phyloP scores from a whole-genome alignment of 83 land plant species.

The Picea mariana region DNA sequence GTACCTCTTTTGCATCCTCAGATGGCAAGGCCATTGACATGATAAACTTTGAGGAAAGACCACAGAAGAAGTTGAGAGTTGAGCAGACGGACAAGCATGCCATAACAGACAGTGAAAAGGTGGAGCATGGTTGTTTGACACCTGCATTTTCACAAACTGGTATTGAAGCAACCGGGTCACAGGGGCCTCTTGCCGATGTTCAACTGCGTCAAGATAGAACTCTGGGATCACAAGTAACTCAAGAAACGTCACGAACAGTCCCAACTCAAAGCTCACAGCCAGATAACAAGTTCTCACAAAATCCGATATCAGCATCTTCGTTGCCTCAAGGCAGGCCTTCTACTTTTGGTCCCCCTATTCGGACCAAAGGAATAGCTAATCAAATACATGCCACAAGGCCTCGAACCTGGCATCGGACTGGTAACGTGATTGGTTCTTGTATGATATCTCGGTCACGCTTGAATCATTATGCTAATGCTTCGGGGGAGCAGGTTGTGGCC shows the following conservation, averaged over 20 bases:
- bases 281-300: background rate
- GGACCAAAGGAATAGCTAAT: conserved; percentile 15
- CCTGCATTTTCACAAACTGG: background rate
- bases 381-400: conserved; percentile 15
- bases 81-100: background rate
- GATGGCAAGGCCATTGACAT: background rate
- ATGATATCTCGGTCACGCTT: conserved; percentile 5
- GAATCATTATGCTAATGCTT: conserved; percentile 7
- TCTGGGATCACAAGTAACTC: background rate
- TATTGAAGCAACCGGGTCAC: background rate
- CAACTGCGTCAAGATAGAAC: background rate
- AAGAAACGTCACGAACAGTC: background rate
- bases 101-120: background rate
- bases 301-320: background rate
- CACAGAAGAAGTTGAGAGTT: background rate
- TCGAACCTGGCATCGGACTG: conserved; percentile 54
- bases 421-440: conserved; percentile 5
- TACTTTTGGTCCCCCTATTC: background rate
- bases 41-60: background rate
- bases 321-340: conserved; percentile 4
- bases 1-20: background rate
- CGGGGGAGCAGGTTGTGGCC: conserved; percentile 15
- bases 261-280: background rate
- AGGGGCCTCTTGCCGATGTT: background rate
- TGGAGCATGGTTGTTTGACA: background rate